phyloP scores from a whole-genome alignment of 192 early-diverging fungal genomes.

The Coemansia sp. region DNA sequence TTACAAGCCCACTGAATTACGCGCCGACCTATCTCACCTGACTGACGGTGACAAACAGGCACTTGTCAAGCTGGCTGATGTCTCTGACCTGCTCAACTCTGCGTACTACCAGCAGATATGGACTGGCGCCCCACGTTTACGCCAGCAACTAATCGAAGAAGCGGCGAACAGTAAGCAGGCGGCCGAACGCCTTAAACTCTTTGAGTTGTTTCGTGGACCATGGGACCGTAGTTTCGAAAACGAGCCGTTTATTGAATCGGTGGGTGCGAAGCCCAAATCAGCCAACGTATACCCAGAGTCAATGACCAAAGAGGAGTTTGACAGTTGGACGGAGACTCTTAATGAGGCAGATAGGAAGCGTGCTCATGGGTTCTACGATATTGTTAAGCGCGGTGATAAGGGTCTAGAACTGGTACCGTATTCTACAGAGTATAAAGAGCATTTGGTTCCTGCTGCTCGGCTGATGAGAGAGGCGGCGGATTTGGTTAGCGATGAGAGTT shows the following conservation, averaged over 20 bases:
- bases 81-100: conserved; percentile 61
- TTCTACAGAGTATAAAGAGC: conserved; percentile 61
- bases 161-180: not conserved
- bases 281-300: conserved; percentile 77
- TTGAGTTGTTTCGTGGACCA: conserved; percentile 70
- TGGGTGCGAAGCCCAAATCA: conserved; percentile 56
- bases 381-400: conserved; percentile 50
- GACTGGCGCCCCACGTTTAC: conserved; percentile 62
- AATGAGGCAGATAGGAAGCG: conserved; percentile 42
- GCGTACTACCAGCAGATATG: conserved; percentile 71
- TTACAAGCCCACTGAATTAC: conserved; percentile 59
- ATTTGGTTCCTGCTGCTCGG: conserved; percentile 58
- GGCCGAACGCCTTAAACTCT: conserved; percentile 49
- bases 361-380: conserved; percentile 70
- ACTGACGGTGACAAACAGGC: conserved; percentile 62
- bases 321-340: conserved; percentile 59
- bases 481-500: conserved; percentile 60
- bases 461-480: conserved; percentile 62
- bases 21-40: conserved; percentile 63
- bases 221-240: conserved; percentile 65
- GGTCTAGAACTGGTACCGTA: conserved; percentile 57
- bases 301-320: conserved; percentile 67
- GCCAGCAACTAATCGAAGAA: conserved; percentile 49
- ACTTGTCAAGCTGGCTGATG: conserved; percentile 64
- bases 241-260: conserved; percentile 57